Base-by-base conservation (phyloP, 192 early-diverging fungal species). In the Backusella circina region DNA sequence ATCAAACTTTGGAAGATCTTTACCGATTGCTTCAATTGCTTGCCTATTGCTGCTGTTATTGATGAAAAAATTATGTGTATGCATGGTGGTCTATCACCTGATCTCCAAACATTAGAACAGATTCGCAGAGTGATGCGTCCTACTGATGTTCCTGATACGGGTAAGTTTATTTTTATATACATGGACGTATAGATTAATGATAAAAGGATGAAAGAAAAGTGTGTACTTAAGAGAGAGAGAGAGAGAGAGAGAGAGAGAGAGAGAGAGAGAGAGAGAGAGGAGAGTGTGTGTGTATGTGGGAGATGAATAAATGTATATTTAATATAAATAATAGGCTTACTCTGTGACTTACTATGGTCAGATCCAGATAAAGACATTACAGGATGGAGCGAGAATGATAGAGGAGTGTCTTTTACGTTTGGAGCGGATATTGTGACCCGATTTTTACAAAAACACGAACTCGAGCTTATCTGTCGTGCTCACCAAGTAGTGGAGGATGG, bases 1-100 rank as follows among this genome's bases (percentile, higher is more conserved):
- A 97, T 98, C 87, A 97, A 97, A 84, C 86, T 99, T 67, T 99
- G 97, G 97, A 99, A 99, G 83, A 97, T 94, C n/a, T 98, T 98
- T 78, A 98, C 96, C 23, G 97, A 98, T 85, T 98, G 97, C 81
- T 98, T 98, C 88, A 98, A 98, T 84, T 98, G 97, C 77, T 87
- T 98, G 64, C 97, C 97, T 18, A 97, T 98, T 79, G 95, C 97
- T 9, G 97, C 97, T 32, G 94, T 98, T 65, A 95, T 98, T 77
- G 97, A 98, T 84, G 97, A 98, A 85, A 98, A 98, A 82, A 99
- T 99, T 75, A 95, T 99, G 72, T 94, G 93, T 68, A 98, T 99
- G 97, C 97, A 99, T 82, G 97, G 97, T 64, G 97, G 97, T 51
- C 88, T 99, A 15, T 98, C 96, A 12, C 97, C 97, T 5, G 97